These are phyloP conservation scores for Calycina marina DNA, from an alignment of 2,329 filamentous ascomycete species.

Conservation along the genomic window DNA sequence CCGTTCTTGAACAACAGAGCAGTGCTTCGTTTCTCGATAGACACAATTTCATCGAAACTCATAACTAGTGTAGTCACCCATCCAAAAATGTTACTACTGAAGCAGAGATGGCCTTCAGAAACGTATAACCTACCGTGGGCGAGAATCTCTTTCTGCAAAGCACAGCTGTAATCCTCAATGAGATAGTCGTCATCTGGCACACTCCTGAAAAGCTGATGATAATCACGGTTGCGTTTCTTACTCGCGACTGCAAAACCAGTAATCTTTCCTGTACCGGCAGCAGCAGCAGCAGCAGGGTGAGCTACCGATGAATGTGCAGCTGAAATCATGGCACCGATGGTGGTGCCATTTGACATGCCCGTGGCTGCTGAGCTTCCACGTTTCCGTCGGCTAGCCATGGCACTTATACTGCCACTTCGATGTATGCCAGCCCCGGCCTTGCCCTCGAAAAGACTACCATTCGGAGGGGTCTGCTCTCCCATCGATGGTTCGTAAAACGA, in stretches of 20 bases:
- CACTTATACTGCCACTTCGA: slow-evolving; percentile 54
- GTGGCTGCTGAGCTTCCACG: slow-evolving; percentile 66
- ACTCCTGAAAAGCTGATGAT: slow-evolving; percentile 85
- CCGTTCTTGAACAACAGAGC: slow-evolving; percentile 94
- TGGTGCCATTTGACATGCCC: slow-evolving; percentile 36
- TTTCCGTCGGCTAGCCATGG: slow-evolving; percentile 47
- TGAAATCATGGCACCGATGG: slow-evolving; percentile 56
- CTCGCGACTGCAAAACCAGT: slow-evolving; percentile 94
- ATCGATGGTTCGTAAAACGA: slow-evolving; percentile 36
- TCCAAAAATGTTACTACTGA: slow-evolving; percentile 96
- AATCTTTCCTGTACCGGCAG: slow-evolving; percentile 51
- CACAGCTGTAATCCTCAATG: slow-evolving; percentile 97
- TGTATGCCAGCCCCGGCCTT: slow-evolving; percentile 31
- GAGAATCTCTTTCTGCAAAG: slow-evolving; percentile 86
- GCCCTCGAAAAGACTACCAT: slow-evolving; percentile 48
- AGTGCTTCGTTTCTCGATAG: slow-evolving; percentile 92
- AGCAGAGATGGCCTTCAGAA: slow-evolving; percentile 93
- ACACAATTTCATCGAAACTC: slow-evolving; percentile 94
- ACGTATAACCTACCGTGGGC: slow-evolving; percentile 89
- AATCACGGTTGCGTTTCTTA: slow-evolving; percentile 91
- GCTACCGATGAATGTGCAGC: slow-evolving; percentile 57
- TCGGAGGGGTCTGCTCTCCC: slow-evolving; percentile 51
- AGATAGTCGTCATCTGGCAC: slow-evolving; percentile 96
- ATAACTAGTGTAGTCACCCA: slow-evolving; percentile 97
- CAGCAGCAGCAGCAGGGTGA: slow-evolving; percentile 40